Base-by-base conservation (phyloP, 1,139 yeast species). In the Suhomyces coccinellae region DNA sequence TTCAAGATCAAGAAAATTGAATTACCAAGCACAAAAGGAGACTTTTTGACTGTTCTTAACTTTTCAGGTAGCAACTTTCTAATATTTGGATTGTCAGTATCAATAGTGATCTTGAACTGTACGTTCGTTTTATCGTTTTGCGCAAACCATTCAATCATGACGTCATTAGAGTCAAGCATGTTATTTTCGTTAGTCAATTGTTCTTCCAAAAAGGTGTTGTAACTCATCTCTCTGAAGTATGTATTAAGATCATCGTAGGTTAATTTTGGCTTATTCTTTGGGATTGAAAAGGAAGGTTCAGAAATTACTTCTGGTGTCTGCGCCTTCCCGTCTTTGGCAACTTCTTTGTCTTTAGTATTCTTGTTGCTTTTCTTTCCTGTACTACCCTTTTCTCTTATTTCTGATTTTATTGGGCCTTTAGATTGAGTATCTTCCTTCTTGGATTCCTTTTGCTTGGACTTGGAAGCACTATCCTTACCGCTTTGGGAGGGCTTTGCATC, bases 141-240 rank as follows among this genome's bases (percentile, higher is more conserved):
- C 24, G 66, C 70, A 46, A 72, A 79, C 85, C 85, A 80, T 48
- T 77, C 80, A 41, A 83, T 67, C 26, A 64, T 54, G 51, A 71
- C 62, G 41, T 70, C 75, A 2, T 59, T 57, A 1, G 75, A 62
- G 38, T 78, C 74, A 12, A 61, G 50, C 27, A 60, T 55, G 39
- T 57, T 58, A 33, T 60, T 55, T 33, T 77, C 71, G 2, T 73
- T 65, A 39, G 82, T 71, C 35, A 80, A 69, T 30, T 73, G 71
- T 53, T 83, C 87, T 58, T 85, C 91, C 41, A 81, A 66, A 49
- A 81, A 82, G 45, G 84, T 63, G 46, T 82, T 82, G 59, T 76
- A 77, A 48, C 85, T 75, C 69, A 83, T 77, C 53, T 81, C 83
- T 51, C 75, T 66, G 55, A 74, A 79, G 56, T 85, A 84, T n/a